Evolutionary conservation across 2,329 filamentous ascomycete species (phyloP), one percentile per base, ranked within the genome.

Genomic region (Paracorniculantispora psalliotae): DNA sequence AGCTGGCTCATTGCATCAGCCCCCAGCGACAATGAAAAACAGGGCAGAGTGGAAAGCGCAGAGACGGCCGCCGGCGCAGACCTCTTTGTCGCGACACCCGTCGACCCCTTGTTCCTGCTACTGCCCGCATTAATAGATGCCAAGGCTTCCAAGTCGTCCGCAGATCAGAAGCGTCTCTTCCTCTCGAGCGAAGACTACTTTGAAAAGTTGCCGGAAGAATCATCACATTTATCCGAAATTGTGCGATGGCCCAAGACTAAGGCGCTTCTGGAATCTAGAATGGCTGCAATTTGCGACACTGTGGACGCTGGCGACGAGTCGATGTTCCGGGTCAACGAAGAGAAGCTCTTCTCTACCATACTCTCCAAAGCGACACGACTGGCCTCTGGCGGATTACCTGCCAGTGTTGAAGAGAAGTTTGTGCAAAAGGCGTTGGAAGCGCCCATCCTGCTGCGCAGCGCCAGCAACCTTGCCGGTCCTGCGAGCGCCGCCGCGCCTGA

Each of bases 41-140:
- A 57, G 48, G 37, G 61, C 30, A 64, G 64, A 26, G 62, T 65
- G 26, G 65, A 69, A 21, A 65, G 90, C 26, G 63, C 65, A 33
- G 65, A 69, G 26, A 65, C 91, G 25, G 81, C 86, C 35, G 86
- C 86, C 66, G 81, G 80, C 46, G 85, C 91, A 35, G 86, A 92
- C 61, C 75, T 97, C n/a, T 88, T 89, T 67, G 75, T 97, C 61
- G 91, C 93, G 9, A 96, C 94, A 1, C 83, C 86, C 2, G 79
- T 96, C 57, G 94, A 99, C 71, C 82, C 90, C 5, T 69, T 97
- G 3, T 97, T 97, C 75, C 78, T 97, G 53, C 70, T 96, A 3
- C 77, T 97, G 1, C 89, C 93, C 0, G 82, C 86, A 4, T 79
- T 97, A 1, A 75, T 77, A 1, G 72, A 83, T 41, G 66, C 74